phyloP scores from a whole-genome alignment of 352 stramenopile species.

The Pythium monospermum region DNA sequence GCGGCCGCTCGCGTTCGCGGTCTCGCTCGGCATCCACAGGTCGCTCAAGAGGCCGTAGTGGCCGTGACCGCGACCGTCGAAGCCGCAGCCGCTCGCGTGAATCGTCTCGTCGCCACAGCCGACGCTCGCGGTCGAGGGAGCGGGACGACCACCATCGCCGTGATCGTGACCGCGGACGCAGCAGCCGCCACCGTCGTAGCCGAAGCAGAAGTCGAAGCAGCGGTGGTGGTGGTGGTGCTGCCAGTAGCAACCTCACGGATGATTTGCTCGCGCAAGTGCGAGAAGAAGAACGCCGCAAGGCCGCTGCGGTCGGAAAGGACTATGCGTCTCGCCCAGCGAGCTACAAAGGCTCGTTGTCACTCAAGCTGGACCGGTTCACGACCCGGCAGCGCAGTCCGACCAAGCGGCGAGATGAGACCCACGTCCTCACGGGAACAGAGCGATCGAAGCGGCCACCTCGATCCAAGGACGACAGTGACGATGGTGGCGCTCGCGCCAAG shows the following conservation, averaged over 20 bases:
- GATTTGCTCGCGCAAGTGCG: constrained; percentile 91
- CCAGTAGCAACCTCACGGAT: constrained; percentile 34
- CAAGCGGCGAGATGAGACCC: too few species aligned
- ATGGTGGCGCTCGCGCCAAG: constrained; percentile 2
- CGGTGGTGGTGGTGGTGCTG: neutral
- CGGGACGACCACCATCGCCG: too few species aligned
- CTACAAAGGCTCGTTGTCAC: constrained; percentile 91
- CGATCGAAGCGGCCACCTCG: constrained; percentile 7
- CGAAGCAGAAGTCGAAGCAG: constrained; percentile 25
- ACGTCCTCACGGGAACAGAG: constrained; percentile 40
- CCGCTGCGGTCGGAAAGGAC: constrained; percentile 82
- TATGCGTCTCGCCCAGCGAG: constrained; percentile 87
- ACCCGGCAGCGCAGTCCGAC: constrained; percentile 63
- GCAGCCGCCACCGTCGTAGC: constrained; percentile 26
- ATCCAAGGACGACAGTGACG: neutral
- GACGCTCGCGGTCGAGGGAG: constrained; percentile 35
- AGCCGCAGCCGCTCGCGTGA: constrained; percentile 30
- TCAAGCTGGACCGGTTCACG: constrained; percentile 89
- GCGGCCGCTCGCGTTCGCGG: too few species aligned
- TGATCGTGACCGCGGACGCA: constrained; percentile 25
- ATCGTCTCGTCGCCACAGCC: constrained; percentile 14
- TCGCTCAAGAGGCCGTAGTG: constrained; percentile 26
- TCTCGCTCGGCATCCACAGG: constrained; percentile 33
- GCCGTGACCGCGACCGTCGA: constrained; percentile 25
- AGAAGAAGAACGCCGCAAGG: constrained; percentile 88